Percentiles rank a stretch among this genome's conserved stretches.
Evolutionary conservation across 148 eudicot species (phyloP).

Genomic region (Oxyria digyna): DNA sequence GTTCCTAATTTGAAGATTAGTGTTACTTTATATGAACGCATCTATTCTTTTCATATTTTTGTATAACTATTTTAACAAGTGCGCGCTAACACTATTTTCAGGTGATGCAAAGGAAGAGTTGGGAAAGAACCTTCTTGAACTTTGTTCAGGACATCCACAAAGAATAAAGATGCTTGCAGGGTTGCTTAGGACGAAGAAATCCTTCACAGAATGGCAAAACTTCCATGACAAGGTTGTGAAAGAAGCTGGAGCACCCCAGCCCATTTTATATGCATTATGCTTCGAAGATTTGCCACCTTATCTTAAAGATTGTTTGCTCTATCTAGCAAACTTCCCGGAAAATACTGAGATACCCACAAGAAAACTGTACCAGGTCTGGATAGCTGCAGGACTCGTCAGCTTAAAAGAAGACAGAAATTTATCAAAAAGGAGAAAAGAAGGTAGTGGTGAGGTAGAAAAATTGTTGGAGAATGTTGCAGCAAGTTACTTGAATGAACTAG

Average conservation of each 20-base stretch:
- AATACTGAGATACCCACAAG: not conserved
- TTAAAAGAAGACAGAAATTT: not conserved
- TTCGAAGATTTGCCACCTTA: not conserved
- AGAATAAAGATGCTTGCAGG: not conserved
- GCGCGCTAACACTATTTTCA: too few species aligned
- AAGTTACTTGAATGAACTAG: constrained; percentile 4
- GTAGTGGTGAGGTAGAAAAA: not conserved
- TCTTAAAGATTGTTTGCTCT: not conserved
- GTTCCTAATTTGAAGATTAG: too few species aligned
- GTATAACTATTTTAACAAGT: too few species aligned
- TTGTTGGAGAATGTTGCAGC: not conserved
- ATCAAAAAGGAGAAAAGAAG: not conserved
- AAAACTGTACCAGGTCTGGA: not conserved
- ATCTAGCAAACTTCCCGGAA: not conserved
- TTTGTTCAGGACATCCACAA: not conserved
- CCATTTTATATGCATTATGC: not conserved
- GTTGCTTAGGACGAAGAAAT: not conserved
- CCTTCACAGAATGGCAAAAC: not conserved
- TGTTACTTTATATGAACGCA: too few species aligned
- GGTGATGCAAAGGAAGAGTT: not conserved
- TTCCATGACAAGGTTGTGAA: not conserved
- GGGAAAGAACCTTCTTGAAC: not conserved
- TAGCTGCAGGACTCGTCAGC: constrained; percentile 1
- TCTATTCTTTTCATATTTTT: too few species aligned
- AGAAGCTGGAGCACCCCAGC: not conserved